Evolutionary conservation across 306 rosid species (phyloP), one percentile per base, ranked within the genome.

Genomic region (Cyclanthera cordifolia): DNA sequence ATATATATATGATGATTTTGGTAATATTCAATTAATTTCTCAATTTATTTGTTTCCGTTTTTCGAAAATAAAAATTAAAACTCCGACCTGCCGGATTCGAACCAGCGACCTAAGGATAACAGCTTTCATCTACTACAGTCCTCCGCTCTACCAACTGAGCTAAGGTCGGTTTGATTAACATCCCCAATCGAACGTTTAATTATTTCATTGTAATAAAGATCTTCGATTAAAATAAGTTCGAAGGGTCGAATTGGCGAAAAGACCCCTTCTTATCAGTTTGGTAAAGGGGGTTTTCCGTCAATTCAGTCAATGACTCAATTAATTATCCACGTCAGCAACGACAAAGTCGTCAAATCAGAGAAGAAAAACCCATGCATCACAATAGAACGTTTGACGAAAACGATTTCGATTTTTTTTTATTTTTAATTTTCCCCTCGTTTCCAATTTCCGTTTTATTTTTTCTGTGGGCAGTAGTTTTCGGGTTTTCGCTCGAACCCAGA

Each of bases 281-380:
- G 52, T 63, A 41, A 8, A 34, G 20, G 69, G 27, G 52, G 14
- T 0, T 64, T 64, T 64, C 19, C 52, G 70, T 43, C 70, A 43
- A 30, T 64, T 23, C n/a, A 0, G 1, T 23, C 20, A 41, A 19
- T 2, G 15, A 43, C n/a, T 6, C 50, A 34, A 34, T 11, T 13
- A 17, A 20, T 64, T 2, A 21, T 43, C 70, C 70, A 64, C 32
- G 52, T 64, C 70, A 64, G 53, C 70, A 41, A 14, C 52, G 70
- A 43, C 14, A 6, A 20, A 23, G 53, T 64, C 70, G 52, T 12
- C 32, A 41, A 64, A 43, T 64, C 70, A 16, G 67, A 60, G 49
- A 34, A 34, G 67, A 64, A 64, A 61, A 64, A 49, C 32, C 52
- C 52, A 64, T 41, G 51, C 48, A 37, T 59, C 66, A 2, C 66